phyloP scores from a whole-genome alignment of 768 basidiomycete genomes.

The Kwoniella dendrophila region DNA sequence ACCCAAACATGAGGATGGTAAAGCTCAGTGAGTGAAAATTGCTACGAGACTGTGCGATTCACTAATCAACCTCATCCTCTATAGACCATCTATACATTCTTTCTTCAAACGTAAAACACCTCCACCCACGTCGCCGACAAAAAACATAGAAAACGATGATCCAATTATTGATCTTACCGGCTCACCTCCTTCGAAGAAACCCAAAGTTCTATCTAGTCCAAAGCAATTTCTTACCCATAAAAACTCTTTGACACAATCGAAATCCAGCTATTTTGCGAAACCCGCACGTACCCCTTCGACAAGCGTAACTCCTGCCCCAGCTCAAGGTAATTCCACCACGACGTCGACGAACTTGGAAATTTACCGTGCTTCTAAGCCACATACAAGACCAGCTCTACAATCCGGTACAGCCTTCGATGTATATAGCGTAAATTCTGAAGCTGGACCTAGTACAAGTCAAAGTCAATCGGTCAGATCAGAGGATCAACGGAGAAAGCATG shows the following conservation, averaged over 20 bases:
- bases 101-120: slow-evolving; percentile 53
- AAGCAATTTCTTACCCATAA: not conserved
- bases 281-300: slow-evolving; percentile 3
- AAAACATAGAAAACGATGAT: slow-evolving; percentile 19
- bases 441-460: slow-evolving; percentile 19
- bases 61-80: no score
- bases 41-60: no score
- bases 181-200: slow-evolving; percentile 34
- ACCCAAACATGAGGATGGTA: no score
- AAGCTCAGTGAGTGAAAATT: no score
- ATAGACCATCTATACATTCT: slow-evolving; percentile 24
- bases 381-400: slow-evolving; percentile 6
- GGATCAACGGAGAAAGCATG: slow-evolving; percentile 34
- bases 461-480: slow-evolving; percentile 15
- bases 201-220: slow-evolving; percentile 18
- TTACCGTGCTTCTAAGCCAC: slow-evolving; percentile 25
- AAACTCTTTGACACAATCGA: slow-evolving; percentile 11
- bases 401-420: slow-evolving; percentile 41
- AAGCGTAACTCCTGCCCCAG: not conserved
- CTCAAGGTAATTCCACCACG: not conserved
- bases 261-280: slow-evolving; percentile 30
- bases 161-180: slow-evolving; percentile 31
- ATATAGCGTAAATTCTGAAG: slow-evolving; percentile 13
- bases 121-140: slow-evolving; percentile 24
- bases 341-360: slow-evolving; percentile 13